Evolutionary conservation across 164 flowering plant species (phyloP).

Genomic region (Macadamia integrifolia): DNA sequence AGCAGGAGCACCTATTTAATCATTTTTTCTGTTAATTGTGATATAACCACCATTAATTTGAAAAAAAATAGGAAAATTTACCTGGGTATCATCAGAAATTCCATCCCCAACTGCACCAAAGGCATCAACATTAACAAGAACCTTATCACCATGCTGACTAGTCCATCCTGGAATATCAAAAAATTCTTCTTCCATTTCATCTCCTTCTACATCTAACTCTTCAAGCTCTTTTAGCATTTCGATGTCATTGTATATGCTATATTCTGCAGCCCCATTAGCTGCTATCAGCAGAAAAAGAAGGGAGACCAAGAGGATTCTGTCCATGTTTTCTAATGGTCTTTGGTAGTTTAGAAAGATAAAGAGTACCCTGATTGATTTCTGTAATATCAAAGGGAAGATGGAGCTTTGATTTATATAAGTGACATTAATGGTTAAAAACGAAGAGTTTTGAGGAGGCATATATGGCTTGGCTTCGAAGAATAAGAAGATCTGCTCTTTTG

Average conservation of each 20-base stretch:
- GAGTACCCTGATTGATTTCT: constrained; percentile 20
- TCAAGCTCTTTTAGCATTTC: constrained; percentile 35
- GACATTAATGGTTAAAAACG: constrained; percentile 36
- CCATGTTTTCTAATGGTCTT: constrained; percentile 33
- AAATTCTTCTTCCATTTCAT: constrained; percentile 27
- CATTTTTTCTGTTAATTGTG: no score
- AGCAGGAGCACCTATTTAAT: no score
- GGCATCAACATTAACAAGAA: constrained; percentile 73
- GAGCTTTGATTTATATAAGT: constrained; percentile 43
- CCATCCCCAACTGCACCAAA: constrained; percentile 97
- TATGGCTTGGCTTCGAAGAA: constrained; percentile 77
- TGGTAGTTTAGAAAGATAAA: constrained; percentile 9
- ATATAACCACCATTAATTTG: neutral
- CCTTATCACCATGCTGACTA: constrained; percentile 39
- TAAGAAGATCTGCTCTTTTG: constrained; percentile 31
- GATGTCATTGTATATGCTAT: constrained; percentile 13
- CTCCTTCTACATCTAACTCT: constrained; percentile 35
- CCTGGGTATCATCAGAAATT: constrained; percentile 88
- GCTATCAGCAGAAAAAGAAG: constrained; percentile 37
- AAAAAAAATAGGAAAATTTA: constrained; percentile 11
- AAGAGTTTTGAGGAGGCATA: constrained; percentile 26
- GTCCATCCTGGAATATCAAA: constrained; percentile 30
- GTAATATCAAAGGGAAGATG: constrained; percentile 26
- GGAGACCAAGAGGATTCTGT: constrained; percentile 35
- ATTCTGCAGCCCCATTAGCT: constrained; percentile 35